These are phyloP conservation scores for Rhynchosporium agropyri DNA, from an alignment of 2,329 filamentous ascomycete genomes.

Conservation along the genomic window DNA sequence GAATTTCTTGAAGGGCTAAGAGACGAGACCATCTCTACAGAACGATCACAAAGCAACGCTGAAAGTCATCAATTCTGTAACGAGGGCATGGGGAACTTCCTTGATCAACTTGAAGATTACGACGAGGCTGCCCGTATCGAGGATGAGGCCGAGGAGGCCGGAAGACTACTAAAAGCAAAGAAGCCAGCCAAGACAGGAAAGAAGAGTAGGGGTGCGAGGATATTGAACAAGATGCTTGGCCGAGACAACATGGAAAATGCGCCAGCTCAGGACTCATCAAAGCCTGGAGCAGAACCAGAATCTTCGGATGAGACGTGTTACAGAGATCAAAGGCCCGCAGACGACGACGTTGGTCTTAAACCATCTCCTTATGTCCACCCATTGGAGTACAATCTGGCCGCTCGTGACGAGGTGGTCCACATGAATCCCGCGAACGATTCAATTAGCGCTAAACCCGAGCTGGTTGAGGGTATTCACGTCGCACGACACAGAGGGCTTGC, in stretches of 20 bases:
- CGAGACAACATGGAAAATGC: not conserved
- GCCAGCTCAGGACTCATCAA: no score
- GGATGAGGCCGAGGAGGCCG: not conserved
- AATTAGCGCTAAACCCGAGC: conserved; percentile 9
- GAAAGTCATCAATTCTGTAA: conserved; percentile 1
- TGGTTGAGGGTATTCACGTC: conserved; percentile 4
- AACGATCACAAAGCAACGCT: not conserved
- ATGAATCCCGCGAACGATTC: not conserved
- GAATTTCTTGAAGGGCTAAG: not conserved
- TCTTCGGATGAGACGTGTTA: not conserved
- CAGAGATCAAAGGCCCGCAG: not conserved
- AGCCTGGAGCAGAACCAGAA: not conserved
- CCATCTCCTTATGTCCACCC: conserved; percentile 20
- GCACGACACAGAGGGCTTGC: conserved; percentile 18
- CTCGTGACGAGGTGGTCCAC: conserved; percentile 19
- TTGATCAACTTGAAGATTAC: not conserved
- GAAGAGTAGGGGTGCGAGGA: not conserved
- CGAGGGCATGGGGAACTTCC: conserved; percentile 1
- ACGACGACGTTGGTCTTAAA: not conserved
- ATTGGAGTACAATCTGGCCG: conserved; percentile 20
- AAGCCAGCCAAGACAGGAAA: conserved; percentile 3
- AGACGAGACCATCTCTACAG: not conserved
- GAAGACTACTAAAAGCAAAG: not conserved
- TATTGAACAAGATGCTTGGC: conserved; percentile 1
- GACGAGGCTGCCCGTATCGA: not conserved